These are phyloP conservation scores for Lophiotrema nucula DNA, from an alignment of 495 filamentous ascomycete species.

Conservation along the genomic window DNA sequence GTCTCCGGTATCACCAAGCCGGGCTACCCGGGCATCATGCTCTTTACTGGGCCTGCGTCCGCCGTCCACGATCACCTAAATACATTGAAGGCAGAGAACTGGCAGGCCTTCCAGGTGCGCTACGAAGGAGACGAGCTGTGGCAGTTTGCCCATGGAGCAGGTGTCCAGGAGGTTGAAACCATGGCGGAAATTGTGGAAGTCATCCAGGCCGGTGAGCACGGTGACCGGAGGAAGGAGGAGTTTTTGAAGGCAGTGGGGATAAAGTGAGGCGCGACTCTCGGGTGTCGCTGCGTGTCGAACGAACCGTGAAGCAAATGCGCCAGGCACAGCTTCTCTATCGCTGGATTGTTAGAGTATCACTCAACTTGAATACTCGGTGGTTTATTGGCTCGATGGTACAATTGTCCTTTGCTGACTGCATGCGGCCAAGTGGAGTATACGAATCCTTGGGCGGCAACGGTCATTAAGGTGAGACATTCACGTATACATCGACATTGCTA, in stretches of 20 bases:
- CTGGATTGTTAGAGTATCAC: too few relatives aligned
- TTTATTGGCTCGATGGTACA: background rate
- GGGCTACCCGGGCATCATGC: constrained; percentile 43
- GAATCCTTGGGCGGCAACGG: background rate
- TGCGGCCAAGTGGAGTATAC: background rate
- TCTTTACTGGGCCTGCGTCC: constrained; percentile 37
- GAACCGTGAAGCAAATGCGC: too few relatives aligned
- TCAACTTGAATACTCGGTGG: background rate
- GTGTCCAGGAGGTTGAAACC: constrained; percentile 39
- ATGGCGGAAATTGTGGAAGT: constrained; percentile 41
- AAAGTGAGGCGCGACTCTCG: constrained; percentile 33
- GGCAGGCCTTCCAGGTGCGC: constrained; percentile 45
- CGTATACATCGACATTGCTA: background rate
- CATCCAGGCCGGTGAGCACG: constrained; percentile 28
- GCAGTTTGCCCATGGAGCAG: constrained; percentile 36
- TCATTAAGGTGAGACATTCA: constrained; percentile 3
- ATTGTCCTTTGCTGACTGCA: background rate
- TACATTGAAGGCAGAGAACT: constrained; percentile 41
- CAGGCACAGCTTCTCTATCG: too few relatives aligned
- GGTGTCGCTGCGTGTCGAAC: background rate
- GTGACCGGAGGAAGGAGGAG: constrained; percentile 27
- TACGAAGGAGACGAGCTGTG: constrained; percentile 35
- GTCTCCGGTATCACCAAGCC: constrained; percentile 43
- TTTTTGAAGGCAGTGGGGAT: constrained; percentile 43
- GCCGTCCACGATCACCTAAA: constrained; percentile 41